A percentile compares a stretch with the other conserved stretches of the same genome.
Conservation (phyloP, 2,329 filamentous ascomycete species). For the Diaporthe amygdali region DNA sequence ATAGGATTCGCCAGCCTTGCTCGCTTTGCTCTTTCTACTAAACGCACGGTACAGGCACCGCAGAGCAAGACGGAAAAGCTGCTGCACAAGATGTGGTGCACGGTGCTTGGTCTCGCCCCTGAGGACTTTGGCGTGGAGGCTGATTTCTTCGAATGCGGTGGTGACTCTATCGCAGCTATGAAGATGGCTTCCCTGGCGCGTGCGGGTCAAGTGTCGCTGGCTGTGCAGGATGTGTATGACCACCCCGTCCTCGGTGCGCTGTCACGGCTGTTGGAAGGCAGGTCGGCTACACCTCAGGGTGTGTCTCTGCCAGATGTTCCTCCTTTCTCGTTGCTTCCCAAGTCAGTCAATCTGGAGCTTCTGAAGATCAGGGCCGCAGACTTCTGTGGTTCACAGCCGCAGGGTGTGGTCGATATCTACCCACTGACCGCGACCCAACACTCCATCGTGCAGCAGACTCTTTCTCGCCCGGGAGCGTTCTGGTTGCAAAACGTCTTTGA, state of each 20-base stretch:
- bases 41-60: neutral
- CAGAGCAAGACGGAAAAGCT: neutral
- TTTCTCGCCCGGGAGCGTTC: neutral
- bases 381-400: neutral
- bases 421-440: neutral
- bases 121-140: conserved; percentile 51
- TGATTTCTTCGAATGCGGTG: conserved; percentile 65
- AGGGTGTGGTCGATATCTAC: neutral
- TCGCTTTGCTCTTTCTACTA: neutral
- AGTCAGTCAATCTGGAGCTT: neutral
- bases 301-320: no score
- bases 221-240: neutral
- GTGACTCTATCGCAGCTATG: conserved; percentile 63
- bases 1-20: neutral
- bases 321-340: neutral
- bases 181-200: conserved; percentile 28
- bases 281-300: neutral
- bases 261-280: neutral
- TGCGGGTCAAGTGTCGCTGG: neutral
- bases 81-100: conserved; percentile 2
- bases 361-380: neutral
- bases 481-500: neutral
- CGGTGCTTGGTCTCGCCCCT: neutral
- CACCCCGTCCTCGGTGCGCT: neutral
- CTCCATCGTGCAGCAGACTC: neutral